A percentile compares a stretch with the other conserved stretches of the same genome.
These are phyloP conservation scores for Entomortierella beljakovae DNA, from an alignment of 192 early-diverging fungal species.

Conservation along the genomic window DNA sequence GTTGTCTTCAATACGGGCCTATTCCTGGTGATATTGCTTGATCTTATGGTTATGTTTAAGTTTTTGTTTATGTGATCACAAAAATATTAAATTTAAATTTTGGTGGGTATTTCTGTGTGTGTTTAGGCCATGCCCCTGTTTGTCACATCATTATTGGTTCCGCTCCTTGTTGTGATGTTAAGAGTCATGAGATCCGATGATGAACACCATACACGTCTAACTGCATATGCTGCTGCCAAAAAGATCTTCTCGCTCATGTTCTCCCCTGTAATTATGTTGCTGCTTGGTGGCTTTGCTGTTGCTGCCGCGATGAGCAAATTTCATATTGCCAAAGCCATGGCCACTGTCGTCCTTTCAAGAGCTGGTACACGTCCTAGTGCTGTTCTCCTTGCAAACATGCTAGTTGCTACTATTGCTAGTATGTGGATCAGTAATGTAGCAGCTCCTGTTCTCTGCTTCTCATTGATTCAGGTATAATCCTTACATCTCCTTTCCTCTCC, in stretches of 20 bases:
- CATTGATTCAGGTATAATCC: constrained; percentile 78
- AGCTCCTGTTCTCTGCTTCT: constrained; percentile 96
- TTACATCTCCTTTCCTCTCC: background rate
- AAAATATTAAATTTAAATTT: too few relatives aligned
- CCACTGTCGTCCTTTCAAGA: constrained; percentile 87
- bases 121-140: constrained; percentile 87
- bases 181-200: constrained; percentile 83
- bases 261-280: constrained; percentile 94
- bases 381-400: constrained; percentile 94
- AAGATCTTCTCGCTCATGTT: constrained; percentile 94
- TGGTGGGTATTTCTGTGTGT: background rate
- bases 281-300: constrained; percentile 94
- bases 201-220: constrained; percentile 64
- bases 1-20: too few relatives aligned
- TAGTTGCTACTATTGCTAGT: constrained; percentile 95
- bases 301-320: constrained; percentile 96
- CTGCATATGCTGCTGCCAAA: constrained; percentile 83
- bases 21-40: too few relatives aligned
- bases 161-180: constrained; percentile 85
- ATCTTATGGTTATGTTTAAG: too few relatives aligned
- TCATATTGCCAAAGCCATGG: constrained; percentile 91
- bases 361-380: constrained; percentile 88
- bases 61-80: too few relatives aligned
- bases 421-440: constrained; percentile 99
- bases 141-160: constrained; percentile 90